Base-by-base conservation (phyloP, 1,284 basidiomycete species). In the Rhodotorula sp. region DNA sequence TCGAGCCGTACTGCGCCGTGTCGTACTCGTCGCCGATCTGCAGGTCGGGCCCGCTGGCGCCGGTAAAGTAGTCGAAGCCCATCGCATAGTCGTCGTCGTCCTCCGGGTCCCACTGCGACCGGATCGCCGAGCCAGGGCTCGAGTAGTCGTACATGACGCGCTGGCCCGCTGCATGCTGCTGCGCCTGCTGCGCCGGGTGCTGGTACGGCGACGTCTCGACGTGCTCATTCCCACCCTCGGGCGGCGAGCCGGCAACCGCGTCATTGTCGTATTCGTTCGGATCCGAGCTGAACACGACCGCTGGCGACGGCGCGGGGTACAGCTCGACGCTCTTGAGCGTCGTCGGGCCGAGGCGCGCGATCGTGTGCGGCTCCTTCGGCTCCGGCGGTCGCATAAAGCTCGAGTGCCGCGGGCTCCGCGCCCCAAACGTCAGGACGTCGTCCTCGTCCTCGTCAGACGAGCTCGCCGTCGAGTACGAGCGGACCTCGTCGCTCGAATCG, bases 271-370 rank as follows among this genome's bases (percentile, higher is more conserved):
- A 46, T 46, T 67, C 73, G 37, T 46, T 57, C 29, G 79, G 79
- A 32, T 80, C 77, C 13, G 78, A 77, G 10, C 79, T 79, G 80
- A 93, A 94, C 7, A 92, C 88, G 72, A 92, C 85, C 29, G 83
- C 82, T 6, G 85, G 84, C n/a, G 78, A 80, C 4, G 82, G 81
- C 19, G 82, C 79, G 7, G 82, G 82, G 72, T 83, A 81, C 13
- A 79, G 69, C 32, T 84, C 83, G 58, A 82, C 80, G 7, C 91
- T 92, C 85, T 98, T 99, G 77, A 99, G 86, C 58, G 92, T 87
- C 1, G 96, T 95, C 1, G 96, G 96, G 0, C 94, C 91, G 74
- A 99, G 95, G 59, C 93, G 91, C 22, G 94, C 94, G 74, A 98
- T 99, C 10, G 94, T 96, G 73, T 78, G 76, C 36, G 76, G 78